Evolutionary conservation across 192 early-diverging fungal species (phyloP), one percentile per base, ranked within the genome.

Genomic region (Linnemannia zychae): DNA sequence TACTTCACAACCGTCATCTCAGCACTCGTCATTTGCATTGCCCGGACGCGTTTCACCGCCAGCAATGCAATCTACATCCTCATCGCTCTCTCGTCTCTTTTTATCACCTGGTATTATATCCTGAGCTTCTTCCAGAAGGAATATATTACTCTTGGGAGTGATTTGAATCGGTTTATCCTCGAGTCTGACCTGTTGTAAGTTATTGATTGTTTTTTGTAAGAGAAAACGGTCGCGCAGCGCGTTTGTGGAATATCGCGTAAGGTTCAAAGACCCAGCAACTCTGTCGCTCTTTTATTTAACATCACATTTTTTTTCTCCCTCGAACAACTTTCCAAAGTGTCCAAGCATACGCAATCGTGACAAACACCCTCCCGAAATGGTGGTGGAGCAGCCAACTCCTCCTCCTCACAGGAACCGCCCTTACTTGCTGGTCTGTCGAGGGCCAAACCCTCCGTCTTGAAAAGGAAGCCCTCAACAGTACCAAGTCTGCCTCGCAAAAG

Each of bases 161-260:
- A 85, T 17, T 49, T 85, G 37, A 71, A 85, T 38, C 71, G 83
- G 1, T 85, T 85, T 33, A 79, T 85, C 40, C 60, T 85, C 20
- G 83, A 85, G 74, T 85, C 83, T 22, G 83, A 85, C 52, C 63
- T 85, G 11, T 85, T 85, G 83, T 85, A 85, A 79, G 83, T 71
- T 46, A 12, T 72, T 20, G 4, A 4, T 17, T 28, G 50, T 18
- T 73, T 9, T 47, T 71, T 52, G 15, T 12, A 17, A 6, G 50
- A 52, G 2, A 24, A 52, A 9, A 12, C 22, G 13, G 49, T 38
- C 28, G 20, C n/a, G 22, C 2, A 22, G 22, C 1, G 20, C 53
- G 28, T 28, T n/a, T 47, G 2, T 48, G 11, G 40, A 53, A n/a
- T 57, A 7, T 57, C 22, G 22, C 7, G 57, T 60, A 60, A 60